Percentiles rank a stretch among this genome's conserved stretches.
Conservation (phyloP, 257 asterid genomes). For the Nemophila menziesii region DNA sequence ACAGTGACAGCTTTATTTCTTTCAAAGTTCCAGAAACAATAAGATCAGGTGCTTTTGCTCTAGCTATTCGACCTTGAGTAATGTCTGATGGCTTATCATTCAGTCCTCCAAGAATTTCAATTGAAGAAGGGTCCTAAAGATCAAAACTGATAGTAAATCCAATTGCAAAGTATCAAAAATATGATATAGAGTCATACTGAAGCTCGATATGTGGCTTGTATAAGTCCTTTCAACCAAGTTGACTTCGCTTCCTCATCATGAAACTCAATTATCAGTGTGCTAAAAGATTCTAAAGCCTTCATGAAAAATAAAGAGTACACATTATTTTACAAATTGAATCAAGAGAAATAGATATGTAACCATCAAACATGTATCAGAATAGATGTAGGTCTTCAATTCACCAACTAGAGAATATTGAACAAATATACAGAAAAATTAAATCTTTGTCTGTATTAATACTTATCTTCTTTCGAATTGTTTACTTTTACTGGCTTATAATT, state of each 20-base stretch:
- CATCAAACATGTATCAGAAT: slow-evolving; percentile 11
- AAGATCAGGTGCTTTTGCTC: slow-evolving; percentile 63
- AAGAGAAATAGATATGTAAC: slow-evolving; percentile 4
- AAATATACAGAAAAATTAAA: slow-evolving; percentile 4
- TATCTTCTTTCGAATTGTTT: too few species aligned
- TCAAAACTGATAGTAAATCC: not conserved
- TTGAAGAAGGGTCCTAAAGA: slow-evolving; percentile 69
- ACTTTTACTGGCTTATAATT: too few species aligned
- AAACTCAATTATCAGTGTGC: slow-evolving; percentile 76
- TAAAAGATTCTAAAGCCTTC: slow-evolving; percentile 85
- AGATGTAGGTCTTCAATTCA: slow-evolving; percentile 10
- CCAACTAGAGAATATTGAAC: slow-evolving; percentile 5
- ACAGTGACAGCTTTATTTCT: slow-evolving; percentile 67
- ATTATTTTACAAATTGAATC: slow-evolving; percentile 9
- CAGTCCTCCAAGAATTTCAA: slow-evolving; percentile 58
- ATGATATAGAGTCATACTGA: slow-evolving; percentile 51
- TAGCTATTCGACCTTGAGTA: slow-evolving; percentile 31
- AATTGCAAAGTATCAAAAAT: not conserved
- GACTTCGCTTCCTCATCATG: slow-evolving; percentile 65
- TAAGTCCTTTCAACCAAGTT: slow-evolving; percentile 75
- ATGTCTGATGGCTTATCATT: slow-evolving; percentile 35
- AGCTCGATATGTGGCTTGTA: slow-evolving; percentile 88
- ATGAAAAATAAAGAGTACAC: slow-evolving; percentile 14
- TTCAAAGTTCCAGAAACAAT: slow-evolving; percentile 72
- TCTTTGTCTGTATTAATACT: too few species aligned